Evolutionary conservation across 352 stramenopile species (phyloP), one percentile per base, ranked within the genome.

Genomic region (Salisapilia sapeloensis): DNA sequence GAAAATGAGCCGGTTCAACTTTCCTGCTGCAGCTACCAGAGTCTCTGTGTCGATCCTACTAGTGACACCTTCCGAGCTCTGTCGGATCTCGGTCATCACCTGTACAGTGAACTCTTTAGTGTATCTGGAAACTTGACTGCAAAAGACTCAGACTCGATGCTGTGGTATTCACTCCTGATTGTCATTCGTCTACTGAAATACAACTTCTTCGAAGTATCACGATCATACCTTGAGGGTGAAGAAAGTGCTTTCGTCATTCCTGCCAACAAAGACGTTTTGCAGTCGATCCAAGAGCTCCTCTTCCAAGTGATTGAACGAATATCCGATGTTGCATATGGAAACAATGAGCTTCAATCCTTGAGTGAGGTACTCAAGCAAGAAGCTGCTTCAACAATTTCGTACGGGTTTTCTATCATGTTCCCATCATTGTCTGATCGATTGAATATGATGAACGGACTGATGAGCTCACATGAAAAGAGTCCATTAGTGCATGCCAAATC

Each of bases 151-250:
- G 24, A 29, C 42, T 15, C 31, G 23, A 27, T 14, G 17, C 37
- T 76, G 1, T 29, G 89, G 16, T 92, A 89, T 24, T 71, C 76
- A 4, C 50, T 84, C 8, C 41, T 87, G 6, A 63, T 87, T 14
- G 62, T 62, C 11, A 50, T 86, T 28, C 61, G 66, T 13, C 30
- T 92, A 6, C 42, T 92, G 9, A 92, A 92, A 34, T 41, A 87
- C 4, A 92, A 92, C 49, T 81, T 92, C 28, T 92, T 86, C 19
- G 76, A 92, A 66, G 74, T 89, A 24, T 78, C 64, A 10, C 56
- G 70, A 2, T 85, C 66, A 30, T 69, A 67, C 9, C 56, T 81
- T 14, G 62, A 77, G 13, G 49, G 45, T n/a, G 42, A 50, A 8
- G 60, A 83, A 26, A 48, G 82, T 27, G 69, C 69, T 2, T 37